phyloP scores from a whole-genome alignment of 148 eudicot species.

The Chenopodium album region DNA sequence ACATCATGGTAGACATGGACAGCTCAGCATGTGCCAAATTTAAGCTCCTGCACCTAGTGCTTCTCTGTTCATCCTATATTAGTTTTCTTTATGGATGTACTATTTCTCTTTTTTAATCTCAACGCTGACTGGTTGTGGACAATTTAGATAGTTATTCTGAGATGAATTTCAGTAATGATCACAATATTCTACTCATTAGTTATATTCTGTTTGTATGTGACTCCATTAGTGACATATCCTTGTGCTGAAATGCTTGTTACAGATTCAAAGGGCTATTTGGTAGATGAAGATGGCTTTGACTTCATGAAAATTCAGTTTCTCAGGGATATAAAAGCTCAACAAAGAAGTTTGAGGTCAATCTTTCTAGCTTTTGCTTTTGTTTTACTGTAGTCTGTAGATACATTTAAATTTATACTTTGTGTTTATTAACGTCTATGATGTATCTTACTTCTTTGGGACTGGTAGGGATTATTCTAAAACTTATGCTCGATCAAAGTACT shows the following conservation, averaged over 20 bases:
- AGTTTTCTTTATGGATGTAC: neutral
- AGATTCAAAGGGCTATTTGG: constrained; percentile 99
- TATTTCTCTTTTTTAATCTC: neutral
- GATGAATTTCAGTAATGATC: neutral
- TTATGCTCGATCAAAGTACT: constrained; percentile 93
- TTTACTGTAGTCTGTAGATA: neutral
- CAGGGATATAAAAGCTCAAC: constrained; percentile 89
- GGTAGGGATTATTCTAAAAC: constrained; percentile 97
- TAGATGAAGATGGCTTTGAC: constrained; percentile 97
- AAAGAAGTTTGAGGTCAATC: constrained; percentile 82
- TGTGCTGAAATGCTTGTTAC: constrained; percentile 28
- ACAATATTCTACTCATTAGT: neutral
- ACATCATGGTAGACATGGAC: too few relatives aligned
- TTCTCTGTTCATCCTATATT: neutral
- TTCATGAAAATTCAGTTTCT: constrained; percentile 74
- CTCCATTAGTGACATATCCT: neutral
- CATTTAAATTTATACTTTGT: neutral
- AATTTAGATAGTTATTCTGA: constrained; percentile 4
- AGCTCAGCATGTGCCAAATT: neutral
- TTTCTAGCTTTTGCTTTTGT: neutral
- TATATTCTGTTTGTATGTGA: neutral
- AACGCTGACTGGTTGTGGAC: neutral
- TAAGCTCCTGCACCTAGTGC: neutral
- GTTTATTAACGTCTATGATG: constrained; percentile 4
- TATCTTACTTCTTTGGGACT: constrained; percentile 11